phyloP scores from a whole-genome alignment of 2,329 filamentous ascomycete genomes.

The Ophiostoma novo-ulmi region DNA sequence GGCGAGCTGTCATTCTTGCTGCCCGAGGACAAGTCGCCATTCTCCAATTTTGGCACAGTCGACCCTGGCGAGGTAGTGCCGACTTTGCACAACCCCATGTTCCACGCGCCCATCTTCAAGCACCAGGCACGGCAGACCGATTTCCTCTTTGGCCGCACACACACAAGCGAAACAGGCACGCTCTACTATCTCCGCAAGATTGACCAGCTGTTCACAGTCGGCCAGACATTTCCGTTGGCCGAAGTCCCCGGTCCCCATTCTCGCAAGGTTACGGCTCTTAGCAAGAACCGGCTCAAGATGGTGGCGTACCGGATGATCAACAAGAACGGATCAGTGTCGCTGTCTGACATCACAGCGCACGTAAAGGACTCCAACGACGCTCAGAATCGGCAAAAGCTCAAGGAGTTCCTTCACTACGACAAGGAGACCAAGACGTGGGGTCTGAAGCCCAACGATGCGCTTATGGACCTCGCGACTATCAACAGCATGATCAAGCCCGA shows the following conservation, averaged over 20 bases:
- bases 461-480: slow-evolving; percentile 76
- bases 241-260: slow-evolving; percentile 93
- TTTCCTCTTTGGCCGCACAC: slow-evolving; percentile 79
- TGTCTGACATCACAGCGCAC: slow-evolving; percentile 85
- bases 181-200: slow-evolving; percentile 82
- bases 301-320: slow-evolving; percentile 84
- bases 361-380: slow-evolving; percentile 90
- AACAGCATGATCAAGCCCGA: slow-evolving; percentile 90
- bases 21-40: slow-evolving; percentile 91
- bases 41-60: slow-evolving; percentile 90
- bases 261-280: slow-evolving; percentile 91
- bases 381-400: slow-evolving; percentile 93
- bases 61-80: slow-evolving; percentile 85
- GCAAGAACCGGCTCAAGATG: slow-evolving; percentile 95
- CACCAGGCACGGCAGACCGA: slow-evolving; percentile 74
- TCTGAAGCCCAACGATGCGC: slow-evolving; percentile 63
- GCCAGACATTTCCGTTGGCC: slow-evolving; percentile 85
- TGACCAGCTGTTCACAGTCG: slow-evolving; percentile 84
- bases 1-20: slow-evolving; percentile 85
- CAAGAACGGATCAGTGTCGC: slow-evolving; percentile 65
- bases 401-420: slow-evolving; percentile 90
- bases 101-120: slow-evolving; percentile 86
- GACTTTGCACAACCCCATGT: slow-evolving; percentile 93
- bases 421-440: slow-evolving; percentile 86
- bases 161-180: slow-evolving; percentile 70